These are phyloP conservation scores for Boletus reticuloceps DNA, from an alignment of 768 basidiomycete species.

Conservation along the genomic window DNA sequence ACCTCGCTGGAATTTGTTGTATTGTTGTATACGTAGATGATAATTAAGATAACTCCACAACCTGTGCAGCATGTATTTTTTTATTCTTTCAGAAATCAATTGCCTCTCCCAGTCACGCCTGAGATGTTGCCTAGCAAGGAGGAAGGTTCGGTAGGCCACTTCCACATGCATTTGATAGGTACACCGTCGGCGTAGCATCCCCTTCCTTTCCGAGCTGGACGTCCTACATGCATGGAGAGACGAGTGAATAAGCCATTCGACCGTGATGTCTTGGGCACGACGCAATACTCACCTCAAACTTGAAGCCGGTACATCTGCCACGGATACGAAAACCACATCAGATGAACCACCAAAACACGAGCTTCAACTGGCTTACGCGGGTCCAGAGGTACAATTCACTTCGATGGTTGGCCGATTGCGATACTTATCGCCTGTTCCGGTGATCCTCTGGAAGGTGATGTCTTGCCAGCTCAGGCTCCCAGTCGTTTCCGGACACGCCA, in stretches of 20 bases:
- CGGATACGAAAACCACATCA: background rate
- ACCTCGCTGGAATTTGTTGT: background rate
- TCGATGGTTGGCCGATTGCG: background rate
- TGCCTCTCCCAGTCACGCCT: too few species aligned
- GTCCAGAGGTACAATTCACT: background rate
- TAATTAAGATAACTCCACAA: background rate
- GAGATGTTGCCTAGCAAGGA: background rate
- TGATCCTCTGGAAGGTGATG: conserved; percentile 5
- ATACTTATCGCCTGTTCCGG: conserved; percentile 5
- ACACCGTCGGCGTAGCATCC: background rate
- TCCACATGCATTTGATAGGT: conserved; percentile 7
- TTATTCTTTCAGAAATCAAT: background rate
- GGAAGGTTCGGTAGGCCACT: background rate
- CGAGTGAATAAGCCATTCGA: background rate
- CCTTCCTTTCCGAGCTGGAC: conserved; percentile 7
- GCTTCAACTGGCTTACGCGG: background rate
- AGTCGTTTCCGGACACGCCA: background rate
- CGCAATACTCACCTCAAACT: conserved; percentile 10
- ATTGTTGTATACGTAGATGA: background rate
- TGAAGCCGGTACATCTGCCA: background rate
- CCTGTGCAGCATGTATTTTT: background rate
- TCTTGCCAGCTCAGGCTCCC: conserved; percentile 7
- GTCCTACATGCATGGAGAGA: background rate
- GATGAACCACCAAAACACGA: background rate
- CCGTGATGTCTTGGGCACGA: background rate